phyloP scores from a whole-genome alignment of 2,329 filamentous ascomycete genomes.

The Penicillium rolfsii region DNA sequence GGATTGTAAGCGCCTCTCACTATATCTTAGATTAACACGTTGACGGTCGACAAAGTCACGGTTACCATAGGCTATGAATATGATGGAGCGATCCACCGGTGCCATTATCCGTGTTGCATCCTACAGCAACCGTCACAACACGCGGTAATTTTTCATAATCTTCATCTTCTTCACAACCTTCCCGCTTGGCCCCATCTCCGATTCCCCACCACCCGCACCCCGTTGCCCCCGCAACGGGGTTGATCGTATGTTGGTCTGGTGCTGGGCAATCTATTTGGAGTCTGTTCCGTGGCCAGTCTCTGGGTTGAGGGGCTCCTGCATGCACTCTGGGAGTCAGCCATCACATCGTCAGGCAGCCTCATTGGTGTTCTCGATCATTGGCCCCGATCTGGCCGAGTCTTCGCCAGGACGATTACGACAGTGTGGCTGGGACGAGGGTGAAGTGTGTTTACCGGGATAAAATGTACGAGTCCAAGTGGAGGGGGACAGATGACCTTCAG shows the following conservation, averaged over 20 bases:
- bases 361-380: slow-evolving; percentile 16
- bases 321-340: slow-evolving; percentile 10
- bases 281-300: slow-evolving; percentile 1
- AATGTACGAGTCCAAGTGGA: not conserved
- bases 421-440: not conserved
- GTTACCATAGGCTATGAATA: not conserved
- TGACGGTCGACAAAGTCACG: not conserved
- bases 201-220: not conserved
- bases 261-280: slow-evolving; percentile 23
- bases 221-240: slow-evolving; percentile 29
- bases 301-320: slow-evolving; percentile 20
- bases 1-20: not conserved
- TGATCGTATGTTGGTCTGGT: slow-evolving; percentile 22
- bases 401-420: not conserved
- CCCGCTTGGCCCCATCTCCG: not conserved
- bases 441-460: slow-evolving; percentile 7
- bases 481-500: not conserved
- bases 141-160: not conserved
- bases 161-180: not conserved
- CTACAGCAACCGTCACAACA: not conserved
- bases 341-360: not conserved
- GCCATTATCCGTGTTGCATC: not conserved
- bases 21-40: slow-evolving; percentile 3
- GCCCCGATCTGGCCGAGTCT: slow-evolving; percentile 4
- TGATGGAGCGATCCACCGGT: not conserved